A percentile compares a stretch with the other conserved stretches of the same genome.
Evolutionary conservation across 495 filamentous ascomycete genomes (phyloP).

Genomic region (Endocarpon pusillum): DNA sequence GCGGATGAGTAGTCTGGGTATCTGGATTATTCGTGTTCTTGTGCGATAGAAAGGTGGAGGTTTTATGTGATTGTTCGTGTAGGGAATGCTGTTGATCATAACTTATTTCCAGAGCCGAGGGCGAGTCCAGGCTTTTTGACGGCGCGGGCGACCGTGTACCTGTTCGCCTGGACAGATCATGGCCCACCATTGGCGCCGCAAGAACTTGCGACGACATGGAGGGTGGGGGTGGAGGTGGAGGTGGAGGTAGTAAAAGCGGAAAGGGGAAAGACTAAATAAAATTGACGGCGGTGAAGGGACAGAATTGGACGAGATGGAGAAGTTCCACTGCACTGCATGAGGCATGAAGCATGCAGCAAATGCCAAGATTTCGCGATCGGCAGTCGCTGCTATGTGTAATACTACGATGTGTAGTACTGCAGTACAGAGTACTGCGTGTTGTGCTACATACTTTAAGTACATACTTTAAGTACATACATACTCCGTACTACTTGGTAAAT

Average conservation of each 20-base stretch:
- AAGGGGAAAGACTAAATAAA: not conserved
- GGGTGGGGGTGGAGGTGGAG: conserved; percentile 7
- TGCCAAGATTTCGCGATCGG: not conserved
- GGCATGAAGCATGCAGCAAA: not conserved
- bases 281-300: too few relatives aligned
- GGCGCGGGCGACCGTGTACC: conserved; percentile 22
- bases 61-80: conserved; percentile 13
- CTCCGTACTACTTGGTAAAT: too few relatives aligned
- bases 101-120: conserved; percentile 30
- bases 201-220: conserved; percentile 36
- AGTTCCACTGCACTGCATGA: not conserved
- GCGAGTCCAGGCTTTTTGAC: conserved; percentile 18
- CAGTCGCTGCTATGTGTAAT: too few relatives aligned
- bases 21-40: too few relatives aligned
- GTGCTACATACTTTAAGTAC: too few relatives aligned
- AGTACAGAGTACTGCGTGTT: too few relatives aligned
- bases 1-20: too few relatives aligned
- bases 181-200: conserved; percentile 35
- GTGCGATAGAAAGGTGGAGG: conserved; percentile 18
- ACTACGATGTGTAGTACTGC: too few relatives aligned
- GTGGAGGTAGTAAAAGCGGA: conserved; percentile 12
- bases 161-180: conserved; percentile 27
- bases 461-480: too few relatives aligned
- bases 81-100: conserved; percentile 29
- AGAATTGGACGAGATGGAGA: too few relatives aligned